phyloP scores from a whole-genome alignment of 805 yeast genomes.

The Candida maltosa region DNA sequence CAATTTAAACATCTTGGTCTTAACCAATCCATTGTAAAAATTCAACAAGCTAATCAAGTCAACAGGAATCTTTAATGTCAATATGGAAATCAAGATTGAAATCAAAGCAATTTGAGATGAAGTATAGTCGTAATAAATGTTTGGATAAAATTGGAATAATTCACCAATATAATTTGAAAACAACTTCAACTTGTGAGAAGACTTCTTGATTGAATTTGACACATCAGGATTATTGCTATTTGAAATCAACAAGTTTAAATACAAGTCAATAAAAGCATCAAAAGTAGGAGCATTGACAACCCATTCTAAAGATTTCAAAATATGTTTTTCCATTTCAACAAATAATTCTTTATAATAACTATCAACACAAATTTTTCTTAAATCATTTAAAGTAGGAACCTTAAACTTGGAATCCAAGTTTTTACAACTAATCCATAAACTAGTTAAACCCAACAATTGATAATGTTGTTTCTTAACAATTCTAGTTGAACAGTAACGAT shows the following conservation, averaged over 20 bases:
- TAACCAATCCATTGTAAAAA: constrained; percentile 16
- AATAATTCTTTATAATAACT: constrained; percentile 55
- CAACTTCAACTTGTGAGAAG: constrained; percentile 45
- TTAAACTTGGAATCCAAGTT: constrained; percentile 54
- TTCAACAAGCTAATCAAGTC: constrained; percentile 16
- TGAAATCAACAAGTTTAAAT: constrained; percentile 41
- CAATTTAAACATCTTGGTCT: constrained; percentile 16
- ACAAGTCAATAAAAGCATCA: constrained; percentile 61
- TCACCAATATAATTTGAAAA: constrained; percentile 66
- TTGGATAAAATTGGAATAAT: constrained; percentile 59
- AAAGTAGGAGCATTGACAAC: constrained; percentile 57
- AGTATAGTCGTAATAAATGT: constrained; percentile 52
- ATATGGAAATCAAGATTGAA: constrained; percentile 25
- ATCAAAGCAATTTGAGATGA: constrained; percentile 52
- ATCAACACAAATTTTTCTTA: constrained; percentile 55
- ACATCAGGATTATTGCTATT: constrained; percentile 19
- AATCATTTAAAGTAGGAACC: constrained; percentile 50
- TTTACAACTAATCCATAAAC: constrained; percentile 43
- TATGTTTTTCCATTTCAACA: constrained; percentile 66
- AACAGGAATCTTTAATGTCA: constrained; percentile 33
- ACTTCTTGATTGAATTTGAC: constrained; percentile 24
- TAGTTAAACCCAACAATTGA: constrained; percentile 42
- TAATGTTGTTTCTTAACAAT: constrained; percentile 45
- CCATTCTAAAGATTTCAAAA: constrained; percentile 65
- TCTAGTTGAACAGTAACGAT: constrained; percentile 42